Evolutionary conservation across 2,329 filamentous ascomycete species (phyloP), one percentile per base, ranked within the genome.

Genomic region (Dactylellina drechsleri): DNA sequence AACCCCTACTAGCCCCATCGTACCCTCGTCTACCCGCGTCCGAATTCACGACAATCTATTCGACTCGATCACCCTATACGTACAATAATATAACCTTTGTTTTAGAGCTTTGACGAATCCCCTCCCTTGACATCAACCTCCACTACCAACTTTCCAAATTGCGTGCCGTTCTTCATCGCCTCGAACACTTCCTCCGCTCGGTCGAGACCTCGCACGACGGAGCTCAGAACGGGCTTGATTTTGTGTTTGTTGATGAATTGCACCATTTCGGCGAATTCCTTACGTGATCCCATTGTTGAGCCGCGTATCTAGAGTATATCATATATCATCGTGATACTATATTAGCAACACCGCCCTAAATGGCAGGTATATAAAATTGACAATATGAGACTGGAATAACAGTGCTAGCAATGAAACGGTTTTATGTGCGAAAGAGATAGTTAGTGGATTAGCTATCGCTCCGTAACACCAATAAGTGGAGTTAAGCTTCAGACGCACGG

Each of bases 181-280:
- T 92, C 89, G 81, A 97, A 98, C 60, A 97, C 82, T 0, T 85
- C 85, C 74, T 98, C 89, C 64, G 98, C 91, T n/a, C 84, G 90
- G n/a, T 89, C 85, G 78, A 97, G 82, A 0, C 92, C 92, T 78
- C 88, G 87, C 13, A 91, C 87, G 0, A 89, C 87, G 61, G 90
- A 86, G 77, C 91, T 95, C 0, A 98, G 87, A 2, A 97, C 85
- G 0, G 94, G 93, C 64, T 84, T 86, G 75, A 97, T 89, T 80
- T 90, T 87, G 77, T 92, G 88, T 77, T 89, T 83, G 12, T 85
- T 85, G 41, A 97, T 91, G 83, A 97, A 97, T 0, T 47, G 20
- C 16, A 97, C 86, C 92, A 98, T 97, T 20, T 95, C 92, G n/a
- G 85, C 85, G 80, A 97, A 98, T 83, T 98, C 95, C 80, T 88